Percentiles rank a stretch among this genome's conserved stretches.
phyloP scores from a whole-genome alignment of 2,329 filamentous ascomycete genomes.

The Alternaria brassicae region DNA sequence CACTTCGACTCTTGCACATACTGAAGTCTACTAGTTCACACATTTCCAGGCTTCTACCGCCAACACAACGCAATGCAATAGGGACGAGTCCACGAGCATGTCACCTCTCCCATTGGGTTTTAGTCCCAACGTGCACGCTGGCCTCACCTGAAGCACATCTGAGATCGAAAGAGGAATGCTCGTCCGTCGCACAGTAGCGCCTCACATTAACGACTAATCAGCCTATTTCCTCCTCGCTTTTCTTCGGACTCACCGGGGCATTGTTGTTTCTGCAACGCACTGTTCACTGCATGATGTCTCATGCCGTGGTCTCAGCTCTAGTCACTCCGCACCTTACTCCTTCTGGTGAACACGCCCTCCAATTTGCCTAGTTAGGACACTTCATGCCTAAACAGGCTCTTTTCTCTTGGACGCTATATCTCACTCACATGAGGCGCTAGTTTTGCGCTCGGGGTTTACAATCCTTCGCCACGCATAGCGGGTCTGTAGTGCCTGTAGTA shows the following conservation, averaged over 20 bases:
- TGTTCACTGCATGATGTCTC: neutral
- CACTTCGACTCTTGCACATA: neutral
- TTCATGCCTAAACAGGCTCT: neutral
- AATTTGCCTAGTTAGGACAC: neutral
- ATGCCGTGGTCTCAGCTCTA: neutral
- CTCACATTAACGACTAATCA: neutral
- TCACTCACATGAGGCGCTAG: neutral
- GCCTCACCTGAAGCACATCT: neutral
- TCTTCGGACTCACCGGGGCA: neutral
- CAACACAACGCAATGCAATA: neutral
- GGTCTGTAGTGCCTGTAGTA: neutral
- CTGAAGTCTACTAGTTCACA: neutral
- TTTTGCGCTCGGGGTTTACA: neutral
- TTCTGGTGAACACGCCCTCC: neutral
- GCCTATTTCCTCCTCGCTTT: neutral
- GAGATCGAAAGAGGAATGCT: neutral
- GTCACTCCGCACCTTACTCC: neutral
- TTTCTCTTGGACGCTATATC: neutral
- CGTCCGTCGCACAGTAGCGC: neutral
- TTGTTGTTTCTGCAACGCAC: neutral
- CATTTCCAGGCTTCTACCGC: neutral
- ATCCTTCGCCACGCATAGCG: neutral
- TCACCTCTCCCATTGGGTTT: neutral
- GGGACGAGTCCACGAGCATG: neutral
- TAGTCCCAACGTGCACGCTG: neutral